Evolutionary conservation across 106 monocot species (phyloP), one percentile per base, ranked within the genome.

Genomic region (Dendrobium nobile): DNA sequence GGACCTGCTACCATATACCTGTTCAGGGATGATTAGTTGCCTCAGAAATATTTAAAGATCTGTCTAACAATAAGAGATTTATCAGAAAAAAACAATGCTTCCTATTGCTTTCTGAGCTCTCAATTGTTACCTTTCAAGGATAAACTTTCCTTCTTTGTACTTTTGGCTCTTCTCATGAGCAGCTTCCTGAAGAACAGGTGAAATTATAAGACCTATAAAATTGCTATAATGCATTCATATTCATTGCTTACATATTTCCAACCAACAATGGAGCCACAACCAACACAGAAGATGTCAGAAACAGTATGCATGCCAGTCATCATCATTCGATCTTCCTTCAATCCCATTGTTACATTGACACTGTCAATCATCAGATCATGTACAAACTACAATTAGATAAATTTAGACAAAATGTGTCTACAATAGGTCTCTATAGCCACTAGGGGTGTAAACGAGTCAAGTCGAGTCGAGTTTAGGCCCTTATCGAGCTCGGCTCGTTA

Each of bases 281-380:
- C 82, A 67, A 91, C 87, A 80, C 93, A 94, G 56, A 94, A 94
- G 18, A 94, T 94, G 80, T 94, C 93, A 82, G 83, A 89, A 81
- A 94, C 93, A 47, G 91, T 94, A 79, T 94, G 93, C 93, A 94
- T 79, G 41, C 93, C 93, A 2, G 93, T 94, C 73, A 84, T 85
- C 91, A 94, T 94, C 74, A 91, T 31, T 26, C 93, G 82, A n/a
- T 89, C 91, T 79, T 91, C 91, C 81, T 89, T 89, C 31, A 37
- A 24, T 68, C 93, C 93, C 70, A 72, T 40, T 5, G 83, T 81
- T 28, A 91, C 86, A 77, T 94, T 94, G 73, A 94, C 93, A 41
- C 93, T 94, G 82, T 24, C 56, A 80, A 70, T n/a, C 42, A 75
- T 31, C 15, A 4, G 4, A 31, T 37, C 18, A 70, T 37, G 33